These are phyloP conservation scores for Claviceps capensis DNA, from an alignment of 2,329 filamentous ascomycete species.

Conservation along the genomic window DNA sequence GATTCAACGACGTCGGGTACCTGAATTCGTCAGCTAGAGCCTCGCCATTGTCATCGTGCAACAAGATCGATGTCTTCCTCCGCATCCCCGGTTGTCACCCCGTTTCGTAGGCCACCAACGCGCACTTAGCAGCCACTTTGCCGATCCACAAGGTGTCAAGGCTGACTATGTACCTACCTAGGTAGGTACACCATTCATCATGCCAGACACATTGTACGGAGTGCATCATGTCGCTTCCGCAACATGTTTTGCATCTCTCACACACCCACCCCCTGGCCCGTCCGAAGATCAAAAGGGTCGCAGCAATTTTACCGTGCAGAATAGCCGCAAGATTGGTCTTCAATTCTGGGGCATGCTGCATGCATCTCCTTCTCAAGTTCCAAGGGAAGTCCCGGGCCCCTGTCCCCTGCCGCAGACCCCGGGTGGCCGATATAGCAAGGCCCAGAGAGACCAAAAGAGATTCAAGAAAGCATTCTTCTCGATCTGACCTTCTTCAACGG, in stretches of 20 bases:
- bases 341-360: slow-evolving; percentile 2
- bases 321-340: slow-evolving; percentile 2
- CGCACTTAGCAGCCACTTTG: not conserved
- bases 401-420: not conserved
- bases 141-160: not conserved
- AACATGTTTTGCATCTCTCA: not conserved
- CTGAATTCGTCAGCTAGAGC: not conserved
- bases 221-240: not conserved
- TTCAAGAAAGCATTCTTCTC: not conserved
- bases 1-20: not conserved
- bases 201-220: not conserved
- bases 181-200: not conserved
- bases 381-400: not conserved
- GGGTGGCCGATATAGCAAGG: not conserved
- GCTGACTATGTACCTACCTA: too few species aligned
- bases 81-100: too few species aligned
- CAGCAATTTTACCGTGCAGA: slow-evolving; percentile 3
- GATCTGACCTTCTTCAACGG: not conserved
- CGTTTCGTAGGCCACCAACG: not conserved
- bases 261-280: not conserved
- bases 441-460: not conserved
- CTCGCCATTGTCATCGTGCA: not conserved
- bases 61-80: not conserved
- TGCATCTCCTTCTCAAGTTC: not conserved
- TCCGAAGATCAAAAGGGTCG: not conserved